Percentiles rank a stretch among this genome's conserved stretches.
These are phyloP conservation scores for Platismatia glauca DNA, from an alignment of 495 filamentous ascomycete genomes.

Conservation along the genomic window DNA sequence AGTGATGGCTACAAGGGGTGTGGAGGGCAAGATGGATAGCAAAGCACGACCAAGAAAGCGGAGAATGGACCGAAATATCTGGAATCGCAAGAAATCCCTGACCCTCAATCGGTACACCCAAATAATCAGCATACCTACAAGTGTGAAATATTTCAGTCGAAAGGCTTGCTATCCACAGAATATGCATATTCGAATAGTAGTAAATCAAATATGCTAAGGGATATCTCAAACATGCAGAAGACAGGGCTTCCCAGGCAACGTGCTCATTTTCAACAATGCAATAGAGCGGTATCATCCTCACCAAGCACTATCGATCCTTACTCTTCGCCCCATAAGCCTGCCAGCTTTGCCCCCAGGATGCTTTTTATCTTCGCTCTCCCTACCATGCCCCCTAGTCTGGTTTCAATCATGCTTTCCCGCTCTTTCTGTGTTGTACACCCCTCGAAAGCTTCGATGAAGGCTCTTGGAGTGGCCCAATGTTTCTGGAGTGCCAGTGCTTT, in stretches of 20 bases:
- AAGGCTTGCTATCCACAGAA: background rate
- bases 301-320: background rate
- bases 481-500: slow-evolving; percentile 76
- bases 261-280: background rate
- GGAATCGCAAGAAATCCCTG: background rate
- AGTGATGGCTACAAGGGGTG: background rate
- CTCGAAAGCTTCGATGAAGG: slow-evolving; percentile 60
- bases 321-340: slow-evolving; percentile 57
- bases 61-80: background rate
- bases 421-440: slow-evolving; percentile 35
- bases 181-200: background rate
- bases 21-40: background rate
- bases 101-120: no score
- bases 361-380: slow-evolving; percentile 61
- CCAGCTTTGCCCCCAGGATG: slow-evolving; percentile 57
- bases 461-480: slow-evolving; percentile 61
- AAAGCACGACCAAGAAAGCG: background rate
- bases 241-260: background rate
- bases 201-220: background rate
- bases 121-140: background rate
- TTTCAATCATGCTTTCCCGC: slow-evolving; percentile 42
- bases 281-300: background rate
- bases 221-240: background rate
- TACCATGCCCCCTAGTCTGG: slow-evolving; percentile 45
- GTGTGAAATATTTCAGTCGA: background rate